Evolutionary conservation across 306 rosid genomes (phyloP), one percentile per base, ranked within the genome.

Genomic region (Cicer chorassanicum): DNA sequence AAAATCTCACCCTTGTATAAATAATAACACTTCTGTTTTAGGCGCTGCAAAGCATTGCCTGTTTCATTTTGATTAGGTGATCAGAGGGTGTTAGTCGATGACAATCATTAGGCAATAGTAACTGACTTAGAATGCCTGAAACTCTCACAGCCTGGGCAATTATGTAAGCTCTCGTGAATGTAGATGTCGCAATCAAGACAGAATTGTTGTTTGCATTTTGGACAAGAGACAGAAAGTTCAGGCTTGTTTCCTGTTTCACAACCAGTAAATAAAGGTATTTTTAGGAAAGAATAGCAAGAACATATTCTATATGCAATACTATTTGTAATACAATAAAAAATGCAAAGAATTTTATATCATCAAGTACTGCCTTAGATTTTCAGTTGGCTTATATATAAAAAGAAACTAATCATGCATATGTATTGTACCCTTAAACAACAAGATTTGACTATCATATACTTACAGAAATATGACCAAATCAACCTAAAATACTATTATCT

Each of bases 121-220:
- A 78, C 81, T 48, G 79, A 72, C 86, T 82, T 86, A 5, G 87
- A 86, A 79, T 83, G 94, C 79, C 90, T 87, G 72, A 78, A 86
- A 60, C 95, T 90, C 86, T 94, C 94, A 55, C 98, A 91, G 75
- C 98, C 97, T 39, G 98, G 98, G 87, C 98, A 91, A 73, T 94
- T 90, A 75, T 91, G 98, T 86, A 94, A 86, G 88, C 91, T 94
- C 85, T 94, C 97, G 12, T 91, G 98, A 66, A 94, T 84, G 73
- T 94, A 91, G 48, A 90, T 91, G 81, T 91, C 97, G 21, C 98
- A 91, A 73, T 90, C 98, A 21, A 94, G 93, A 85, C 96, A 94
- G 79, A 94, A 94, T 42, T 86, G 89, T 11, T 86, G 91, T 82
- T 88, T 90, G 88, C 99, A 94, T 77, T 87, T 92, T 8, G 95